These are phyloP conservation scores for Pneumocystis wakefieldiae DNA, from an alignment of 1,139 yeast species.

Conservation along the genomic window DNA sequence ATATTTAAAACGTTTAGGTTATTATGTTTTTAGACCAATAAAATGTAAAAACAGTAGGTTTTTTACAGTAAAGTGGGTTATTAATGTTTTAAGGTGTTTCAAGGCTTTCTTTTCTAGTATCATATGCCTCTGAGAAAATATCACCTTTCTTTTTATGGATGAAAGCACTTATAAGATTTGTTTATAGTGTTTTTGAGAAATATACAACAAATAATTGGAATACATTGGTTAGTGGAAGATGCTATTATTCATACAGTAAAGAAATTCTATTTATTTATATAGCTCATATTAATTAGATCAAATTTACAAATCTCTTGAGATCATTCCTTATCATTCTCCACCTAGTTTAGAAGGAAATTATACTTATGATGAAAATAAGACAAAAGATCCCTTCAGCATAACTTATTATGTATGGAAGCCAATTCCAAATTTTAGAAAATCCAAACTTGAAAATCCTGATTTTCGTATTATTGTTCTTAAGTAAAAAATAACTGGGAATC, in stretches of 20 bases:
- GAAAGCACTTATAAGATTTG: neutral
- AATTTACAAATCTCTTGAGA: slow-evolving; percentile 10
- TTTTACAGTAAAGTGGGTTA: neutral
- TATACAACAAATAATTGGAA: slow-evolving; percentile 10
- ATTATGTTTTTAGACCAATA: slow-evolving; percentile 37
- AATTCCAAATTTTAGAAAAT: slow-evolving; percentile 49
- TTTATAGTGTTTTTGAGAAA: slow-evolving; percentile 3
- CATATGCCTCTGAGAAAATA: neutral
- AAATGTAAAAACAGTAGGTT: neutral
- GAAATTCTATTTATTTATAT: neutral
- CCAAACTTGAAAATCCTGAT: slow-evolving; percentile 56
- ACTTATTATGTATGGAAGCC: slow-evolving; percentile 80
- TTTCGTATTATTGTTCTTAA: slow-evolving; percentile 47
- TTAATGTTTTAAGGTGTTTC: neutral
- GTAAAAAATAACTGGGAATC: neutral
- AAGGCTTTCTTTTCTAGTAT: neutral
- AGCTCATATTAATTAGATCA: neutral
- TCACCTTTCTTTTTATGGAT: neutral
- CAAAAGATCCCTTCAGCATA: slow-evolving; percentile 19
- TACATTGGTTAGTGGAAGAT: slow-evolving; percentile 11
- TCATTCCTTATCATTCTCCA: slow-evolving; percentile 11
- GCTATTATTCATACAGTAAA: slow-evolving; percentile 13
- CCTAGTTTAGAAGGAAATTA: slow-evolving; percentile 1
- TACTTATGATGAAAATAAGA: slow-evolving; percentile 1
- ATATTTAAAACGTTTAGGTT: slow-evolving; percentile 66